phyloP scores from a whole-genome alignment of 352 stramenopile genomes.

The Pythium scleroteichum region DNA sequence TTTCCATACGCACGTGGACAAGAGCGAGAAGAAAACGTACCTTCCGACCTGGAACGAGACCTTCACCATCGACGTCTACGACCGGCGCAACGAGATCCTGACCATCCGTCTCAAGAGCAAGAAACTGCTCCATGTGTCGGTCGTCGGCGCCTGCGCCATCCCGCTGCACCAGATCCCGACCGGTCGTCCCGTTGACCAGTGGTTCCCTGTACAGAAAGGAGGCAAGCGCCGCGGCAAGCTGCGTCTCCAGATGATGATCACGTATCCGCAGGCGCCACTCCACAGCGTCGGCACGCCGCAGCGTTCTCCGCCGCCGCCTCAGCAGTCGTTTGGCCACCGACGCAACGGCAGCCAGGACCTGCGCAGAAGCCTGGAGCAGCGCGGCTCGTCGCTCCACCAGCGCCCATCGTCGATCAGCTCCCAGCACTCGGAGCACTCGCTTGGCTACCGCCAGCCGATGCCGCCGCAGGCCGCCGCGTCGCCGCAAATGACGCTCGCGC shows the following conservation, averaged over 20 bases:
- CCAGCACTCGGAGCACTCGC: constrained; percentile 8
- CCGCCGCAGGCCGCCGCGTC: neutral
- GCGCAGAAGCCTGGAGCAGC: constrained; percentile 12
- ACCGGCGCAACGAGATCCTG: constrained; percentile 41
- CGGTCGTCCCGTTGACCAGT: constrained; percentile 48
- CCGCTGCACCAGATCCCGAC: constrained; percentile 47
- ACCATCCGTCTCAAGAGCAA: constrained; percentile 70
- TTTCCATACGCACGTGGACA: constrained; percentile 31
- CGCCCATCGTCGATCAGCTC: constrained; percentile 12
- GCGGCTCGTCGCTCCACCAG: constrained; percentile 16
- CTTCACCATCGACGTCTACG: constrained; percentile 28
- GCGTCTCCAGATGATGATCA: constrained; percentile 40
- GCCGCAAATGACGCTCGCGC: constrained; percentile 1
- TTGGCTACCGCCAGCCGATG: neutral
- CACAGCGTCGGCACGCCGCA: constrained; percentile 2
- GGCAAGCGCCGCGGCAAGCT: constrained; percentile 54
- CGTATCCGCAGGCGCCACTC: constrained; percentile 10
- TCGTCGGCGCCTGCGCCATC: constrained; percentile 53
- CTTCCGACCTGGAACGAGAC: constrained; percentile 30
- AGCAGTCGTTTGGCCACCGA: constrained; percentile 5
- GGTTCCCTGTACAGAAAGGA: constrained; percentile 51
- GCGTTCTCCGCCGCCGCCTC: neutral
- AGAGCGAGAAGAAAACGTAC: constrained; percentile 25
- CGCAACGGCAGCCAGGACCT: constrained; percentile 2
- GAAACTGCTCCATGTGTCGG: constrained; percentile 56